Conservation (phyloP, 1,284 basidiomycete species). For the Pholiota adiposa region DNA sequence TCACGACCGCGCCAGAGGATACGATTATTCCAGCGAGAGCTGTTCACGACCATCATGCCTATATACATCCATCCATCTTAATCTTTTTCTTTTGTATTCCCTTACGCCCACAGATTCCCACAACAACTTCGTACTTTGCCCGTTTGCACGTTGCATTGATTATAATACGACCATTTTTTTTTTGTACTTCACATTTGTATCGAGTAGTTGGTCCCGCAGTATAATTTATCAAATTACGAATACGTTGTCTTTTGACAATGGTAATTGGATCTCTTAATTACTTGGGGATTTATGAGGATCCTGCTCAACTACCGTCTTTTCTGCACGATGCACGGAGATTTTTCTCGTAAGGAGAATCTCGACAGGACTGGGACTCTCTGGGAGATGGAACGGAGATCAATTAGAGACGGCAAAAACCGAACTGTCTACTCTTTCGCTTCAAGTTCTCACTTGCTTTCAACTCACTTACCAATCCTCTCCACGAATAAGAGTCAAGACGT, state of each 20-base stretch:
- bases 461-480: too few relatives aligned
- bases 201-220: neutral
- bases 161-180: neutral
- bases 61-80: neutral
- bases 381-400: too few relatives aligned
- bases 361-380: too few relatives aligned
- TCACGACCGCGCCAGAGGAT: neutral
- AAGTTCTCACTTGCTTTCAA: too few relatives aligned
- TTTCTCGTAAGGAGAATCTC: too few relatives aligned
- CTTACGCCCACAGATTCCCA: neutral
- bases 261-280: neutral
- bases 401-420: too few relatives aligned
- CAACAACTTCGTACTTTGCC: neutral
- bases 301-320: too few relatives aligned
- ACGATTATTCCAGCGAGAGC: neutral
- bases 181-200: conserved; percentile 2
- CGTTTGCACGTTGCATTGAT: conserved; percentile 4
- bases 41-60: conserved; percentile 8
- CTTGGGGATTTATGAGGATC: neutral
- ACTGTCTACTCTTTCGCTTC: too few relatives aligned
- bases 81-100: conserved; percentile 4
- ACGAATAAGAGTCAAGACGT: too few relatives aligned
- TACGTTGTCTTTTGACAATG: neutral
- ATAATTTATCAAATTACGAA: neutral
- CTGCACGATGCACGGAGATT: too few relatives aligned